Base-by-base conservation (phyloP, 1,284 basidiomycete species). In the Cutaneotrichosporon daszewskae region DNA sequence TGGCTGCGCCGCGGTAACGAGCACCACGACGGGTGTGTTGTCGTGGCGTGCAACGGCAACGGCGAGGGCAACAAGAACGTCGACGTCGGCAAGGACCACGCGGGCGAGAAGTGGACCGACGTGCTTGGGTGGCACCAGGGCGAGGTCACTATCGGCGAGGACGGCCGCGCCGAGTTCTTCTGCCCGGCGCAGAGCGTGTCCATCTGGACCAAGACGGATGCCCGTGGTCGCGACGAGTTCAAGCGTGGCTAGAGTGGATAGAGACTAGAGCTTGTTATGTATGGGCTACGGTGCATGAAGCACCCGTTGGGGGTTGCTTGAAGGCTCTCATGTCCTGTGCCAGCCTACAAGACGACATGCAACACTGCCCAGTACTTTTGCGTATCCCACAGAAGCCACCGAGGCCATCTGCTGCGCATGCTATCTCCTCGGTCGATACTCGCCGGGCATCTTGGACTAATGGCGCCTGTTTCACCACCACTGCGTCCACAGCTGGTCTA, bases 41-140 rank as follows among this genome's bases (percentile, higher is more conserved):
- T 55, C 24, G 67, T 74, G 45, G 62, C 69, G 35, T 73, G 60
- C 56, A 71, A 65, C 45, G 71, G 69, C 23, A 65, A 59, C 28
- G 62, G 43, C n/a, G 66, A 69, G 27, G 72, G 71, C 12, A 41
- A 46, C 12, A 77, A 78, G 64, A 63, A 67, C 45, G 69, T 74
- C 64, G 75, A 77, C 49, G 71, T 76, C 37, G 75, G 75, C 43
- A 72, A 71, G 59, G 73, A 75, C 31, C 76, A 76, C 54, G 72
- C 72, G 3, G 75, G 76, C 13, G 76, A 79, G 60, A 72, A 68
- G 26, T 80, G 77, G 77, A 76, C 76, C 2, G 78, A 80, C 55
- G 54, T 76, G 17, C 64, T 80, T 18, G 77, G 77, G 9, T 79
- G 78, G 78, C 64, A 70, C 45, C 58, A 73, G 38, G 77, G 74